Evolutionary conservation across 345 rosid genomes (phyloP).

Genomic region (Melaleuca quinquenervia): DNA sequence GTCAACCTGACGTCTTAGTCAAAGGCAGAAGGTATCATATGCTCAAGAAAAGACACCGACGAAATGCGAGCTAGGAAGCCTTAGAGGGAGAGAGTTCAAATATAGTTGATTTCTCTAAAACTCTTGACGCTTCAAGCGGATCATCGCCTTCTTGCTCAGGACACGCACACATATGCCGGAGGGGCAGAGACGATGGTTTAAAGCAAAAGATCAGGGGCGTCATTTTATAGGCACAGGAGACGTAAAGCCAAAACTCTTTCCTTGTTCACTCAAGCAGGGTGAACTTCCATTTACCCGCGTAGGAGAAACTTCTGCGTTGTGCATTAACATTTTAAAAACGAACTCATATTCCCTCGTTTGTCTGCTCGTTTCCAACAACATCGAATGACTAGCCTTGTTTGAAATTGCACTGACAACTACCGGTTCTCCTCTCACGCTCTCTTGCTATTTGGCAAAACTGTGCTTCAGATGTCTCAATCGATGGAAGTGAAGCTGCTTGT

Average conservation of each 20-base stretch:
- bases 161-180: too few species aligned
- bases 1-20: not conserved
- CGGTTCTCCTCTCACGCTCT: not conserved
- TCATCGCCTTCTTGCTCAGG: not conserved
- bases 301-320: not conserved
- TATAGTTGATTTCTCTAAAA: not conserved
- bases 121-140: not conserved
- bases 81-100: constrained; percentile 25
- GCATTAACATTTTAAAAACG: not conserved
- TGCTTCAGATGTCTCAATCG: not conserved
- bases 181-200: not conserved
- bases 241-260: not conserved
- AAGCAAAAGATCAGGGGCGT: not conserved
- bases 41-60: not conserved
- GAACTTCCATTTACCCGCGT: not conserved
- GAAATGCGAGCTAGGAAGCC: not conserved
- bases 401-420: not conserved
- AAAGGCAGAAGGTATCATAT: not conserved
- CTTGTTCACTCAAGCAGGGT: not conserved
- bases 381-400: not conserved
- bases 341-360: not conserved
- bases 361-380: not conserved
- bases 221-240: not conserved
- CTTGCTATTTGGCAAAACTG: not conserved
- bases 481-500: not conserved